Evolutionary conservation across 2,329 filamentous ascomycete genomes (phyloP), one percentile per base, ranked within the genome.

Genomic region (Mycosphaerelloides madeirae): DNA sequence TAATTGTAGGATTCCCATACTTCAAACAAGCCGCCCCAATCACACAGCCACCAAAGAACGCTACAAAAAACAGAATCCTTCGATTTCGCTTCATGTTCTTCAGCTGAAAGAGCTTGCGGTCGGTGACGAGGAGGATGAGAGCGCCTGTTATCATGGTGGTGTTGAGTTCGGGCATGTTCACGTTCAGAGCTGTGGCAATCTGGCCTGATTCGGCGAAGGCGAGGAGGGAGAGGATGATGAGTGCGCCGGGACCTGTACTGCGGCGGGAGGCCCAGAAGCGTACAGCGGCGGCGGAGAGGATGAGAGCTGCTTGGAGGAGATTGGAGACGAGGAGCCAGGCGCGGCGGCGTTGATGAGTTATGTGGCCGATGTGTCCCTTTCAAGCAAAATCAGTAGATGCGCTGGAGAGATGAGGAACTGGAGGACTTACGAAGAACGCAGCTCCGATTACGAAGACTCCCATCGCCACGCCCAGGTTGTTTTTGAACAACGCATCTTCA

Each of bases 61-160:
- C 47, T 6, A 39, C 15, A 15, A 53, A 54, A 37, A 59, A 60
- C 3, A 50, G 43, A 9, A 57, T 28, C 12, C 56, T 38, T 19
- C 58, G 53, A 49, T 57, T 52, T 15, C 59, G 49, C 29, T 50
- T 55, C 2, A 41, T 22, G 31, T 59, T 59, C 4, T 49, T 40
- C 20, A 50, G 38, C 3, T 43, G 31, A 33, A 59, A 54, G 11
- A 61, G 35, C 2, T 53, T 44, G 13, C 36, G 35, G 42, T 61
- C 57, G 6, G 49, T 55, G 9, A 53, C 52, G 9, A 60, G 40
- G 41, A 55, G 53, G 14, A 61, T 54, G 13, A 60, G 25, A 11
- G 58, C 56, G 7, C 57, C 59, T 2, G 59, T 61, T 20, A 61
- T 50, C 59, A 60, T 61, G 14, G 59, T 61, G 5, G 59, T 61